phyloP scores from a whole-genome alignment of 805 yeast species.

The Millerago galiae region DNA sequence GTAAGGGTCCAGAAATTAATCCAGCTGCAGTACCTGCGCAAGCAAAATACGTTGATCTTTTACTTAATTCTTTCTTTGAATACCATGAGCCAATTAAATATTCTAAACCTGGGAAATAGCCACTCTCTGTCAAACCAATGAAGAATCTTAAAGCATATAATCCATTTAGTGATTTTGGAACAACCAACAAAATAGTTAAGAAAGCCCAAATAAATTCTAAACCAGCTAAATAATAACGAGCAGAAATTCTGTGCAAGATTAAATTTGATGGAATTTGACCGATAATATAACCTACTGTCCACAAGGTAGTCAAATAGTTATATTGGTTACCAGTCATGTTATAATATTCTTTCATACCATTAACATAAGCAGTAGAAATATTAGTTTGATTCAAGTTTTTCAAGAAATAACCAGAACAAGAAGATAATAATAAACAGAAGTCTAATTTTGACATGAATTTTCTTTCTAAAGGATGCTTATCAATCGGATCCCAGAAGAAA shows the following conservation, averaged over 20 bases:
- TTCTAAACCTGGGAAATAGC: slow-evolving; percentile 42
- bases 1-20: slow-evolving; percentile 30
- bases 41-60: slow-evolving; percentile 28
- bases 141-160: slow-evolving; percentile 29
- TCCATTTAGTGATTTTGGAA: slow-evolving; percentile 19
- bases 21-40: slow-evolving; percentile 26
- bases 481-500: slow-evolving; percentile 10
- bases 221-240: slow-evolving; percentile 37
- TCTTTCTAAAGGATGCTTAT: slow-evolving; percentile 26
- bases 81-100: slow-evolving; percentile 36
- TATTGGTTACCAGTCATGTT: slow-evolving; percentile 36
- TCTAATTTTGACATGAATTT: slow-evolving; percentile 29
- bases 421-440: slow-evolving; percentile 32
- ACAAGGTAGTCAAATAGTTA: slow-evolving; percentile 37
- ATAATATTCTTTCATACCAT: slow-evolving; percentile 40
- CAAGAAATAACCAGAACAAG: slow-evolving; percentile 40
- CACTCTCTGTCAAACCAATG: slow-evolving; percentile 37
- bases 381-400: slow-evolving; percentile 38
- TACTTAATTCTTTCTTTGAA: slow-evolving; percentile 28
- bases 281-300: slow-evolving; percentile 44
- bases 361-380: slow-evolving; percentile 38
- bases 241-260: slow-evolving; percentile 34
- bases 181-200: slow-evolving; percentile 29
- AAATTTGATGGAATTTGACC: slow-evolving; percentile 42
- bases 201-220: slow-evolving; percentile 40